Evolutionary conservation across 805 yeast species (phyloP), one percentile per base, ranked within the genome.

Genomic region (Ogataea naganishii): DNA sequence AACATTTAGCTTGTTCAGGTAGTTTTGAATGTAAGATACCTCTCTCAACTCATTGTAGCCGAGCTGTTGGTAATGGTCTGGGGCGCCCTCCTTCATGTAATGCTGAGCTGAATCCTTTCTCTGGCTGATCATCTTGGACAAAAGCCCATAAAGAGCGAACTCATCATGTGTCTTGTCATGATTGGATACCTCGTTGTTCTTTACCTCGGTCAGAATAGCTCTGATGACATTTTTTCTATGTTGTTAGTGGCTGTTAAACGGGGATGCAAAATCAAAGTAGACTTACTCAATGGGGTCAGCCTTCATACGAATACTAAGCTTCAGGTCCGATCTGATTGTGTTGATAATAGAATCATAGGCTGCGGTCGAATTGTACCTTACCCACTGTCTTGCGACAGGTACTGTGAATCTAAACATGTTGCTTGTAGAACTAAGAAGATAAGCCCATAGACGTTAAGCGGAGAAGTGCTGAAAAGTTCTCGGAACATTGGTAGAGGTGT

Each of bases 31-130:
- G 29, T 60, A 46, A 4, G 44, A 45, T 4, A 53, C 43, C 40
- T 65, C 70, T 32, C 57, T 43, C 14, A 56, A 36, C 44, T 65
- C 72, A 26, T 51, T 55, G 16, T 44, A 40, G 5, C 59, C 63
- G 21, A 56, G 40, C 26, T 56, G 57, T 17, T 51, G 51, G 30
- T 62, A 62, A 36, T 63, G 48, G 35, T 64, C 70, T n/a, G 58
- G 56, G 15, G 65, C 45, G 12, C 61, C 56, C 22, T 56, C 61
- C 26, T 54, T 49, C 28, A 49, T 31, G 37, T 60, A 65, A 32
- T 57, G 58, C 6, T 37, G 44, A 12, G 64, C 62, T 4, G 67
- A 52, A 9, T 51, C 51, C 18, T 41, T 38, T 38, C 72, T 51
- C 35, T 65, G 65, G 30, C 58, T 62, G 30, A 55, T 45, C 60